These are phyloP conservation scores for Pichia sp. DNA, from an alignment of 1,139 yeast genomes.

Conservation along the genomic window DNA sequence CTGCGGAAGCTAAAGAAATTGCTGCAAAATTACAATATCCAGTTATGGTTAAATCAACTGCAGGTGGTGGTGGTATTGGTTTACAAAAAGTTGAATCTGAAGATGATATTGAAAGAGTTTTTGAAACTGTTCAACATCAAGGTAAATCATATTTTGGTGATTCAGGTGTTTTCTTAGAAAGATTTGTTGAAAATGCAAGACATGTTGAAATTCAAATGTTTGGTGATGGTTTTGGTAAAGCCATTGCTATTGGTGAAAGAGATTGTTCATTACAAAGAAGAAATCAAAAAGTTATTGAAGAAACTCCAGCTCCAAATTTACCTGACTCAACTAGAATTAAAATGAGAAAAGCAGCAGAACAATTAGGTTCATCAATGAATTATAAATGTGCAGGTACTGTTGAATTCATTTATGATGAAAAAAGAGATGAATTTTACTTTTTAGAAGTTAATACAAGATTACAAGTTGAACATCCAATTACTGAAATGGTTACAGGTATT, in stretches of 20 bases:
- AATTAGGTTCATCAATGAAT: slow-evolving; percentile 69
- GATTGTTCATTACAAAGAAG: slow-evolving; percentile 97
- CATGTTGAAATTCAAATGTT: slow-evolving; percentile 96
- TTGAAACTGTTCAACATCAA: slow-evolving; percentile 87
- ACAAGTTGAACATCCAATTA: slow-evolving; percentile 96
- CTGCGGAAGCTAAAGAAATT: slow-evolving; percentile 66
- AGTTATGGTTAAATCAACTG: slow-evolving; percentile 93
- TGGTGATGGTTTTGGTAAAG: slow-evolving; percentile 91
- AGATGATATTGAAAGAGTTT: slow-evolving; percentile 73
- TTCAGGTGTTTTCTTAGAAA: slow-evolving; percentile 88
- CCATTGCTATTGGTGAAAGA: slow-evolving; percentile 92
- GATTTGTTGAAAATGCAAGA: slow-evolving; percentile 89
- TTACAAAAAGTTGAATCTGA: slow-evolving; percentile 84
- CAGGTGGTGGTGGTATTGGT: slow-evolving; percentile 99
- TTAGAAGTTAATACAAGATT: slow-evolving; percentile 94
- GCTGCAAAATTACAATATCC: slow-evolving; percentile 86
- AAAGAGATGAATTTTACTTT: slow-evolving; percentile 83
- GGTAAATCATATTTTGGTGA: slow-evolving; percentile 92
- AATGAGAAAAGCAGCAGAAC: slow-evolving; percentile 82
- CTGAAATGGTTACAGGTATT: slow-evolving; percentile 89
- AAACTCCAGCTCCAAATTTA: slow-evolving; percentile 94
- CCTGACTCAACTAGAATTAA: slow-evolving; percentile 69
- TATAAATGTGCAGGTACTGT: slow-evolving; percentile 98
- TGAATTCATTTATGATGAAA: slow-evolving; percentile 86
- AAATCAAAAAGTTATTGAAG: slow-evolving; percentile 93